phyloP scores from a whole-genome alignment of 257 asterid genomes.

The Nicotiana tomentosiformis region DNA sequence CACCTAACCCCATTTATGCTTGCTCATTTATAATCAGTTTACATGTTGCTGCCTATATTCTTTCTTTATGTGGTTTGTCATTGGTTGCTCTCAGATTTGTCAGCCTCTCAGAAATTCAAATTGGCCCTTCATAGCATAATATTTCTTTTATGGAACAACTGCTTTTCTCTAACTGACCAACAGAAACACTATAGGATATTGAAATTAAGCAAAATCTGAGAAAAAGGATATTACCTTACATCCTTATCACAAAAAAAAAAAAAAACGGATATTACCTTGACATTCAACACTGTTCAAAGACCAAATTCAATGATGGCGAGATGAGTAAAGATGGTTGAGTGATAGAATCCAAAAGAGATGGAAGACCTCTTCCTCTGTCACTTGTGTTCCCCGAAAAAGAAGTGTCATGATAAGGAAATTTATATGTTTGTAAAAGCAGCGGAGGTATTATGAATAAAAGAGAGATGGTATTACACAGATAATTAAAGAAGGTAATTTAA shows the following conservation, averaged over 20 bases:
- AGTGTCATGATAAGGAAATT: neutral
- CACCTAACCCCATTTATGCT: neutral
- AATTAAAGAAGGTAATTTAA: neutral
- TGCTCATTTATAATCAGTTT: neutral
- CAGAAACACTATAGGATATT: neutral
- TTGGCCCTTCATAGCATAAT: neutral
- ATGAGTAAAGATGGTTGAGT: neutral
- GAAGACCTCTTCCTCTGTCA: neutral
- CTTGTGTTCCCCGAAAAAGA: neutral
- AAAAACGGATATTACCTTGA: neutral
- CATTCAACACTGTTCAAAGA: neutral
- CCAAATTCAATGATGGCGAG: neutral
- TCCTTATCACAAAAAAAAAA: neutral
- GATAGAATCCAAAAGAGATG: neutral
- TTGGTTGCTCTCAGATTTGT: neutral
- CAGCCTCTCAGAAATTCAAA: neutral
- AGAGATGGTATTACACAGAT: neutral
- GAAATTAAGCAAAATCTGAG: neutral
- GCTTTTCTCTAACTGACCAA: neutral
- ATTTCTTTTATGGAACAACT: neutral
- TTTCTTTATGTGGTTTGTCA: neutral
- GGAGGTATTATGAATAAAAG: neutral
- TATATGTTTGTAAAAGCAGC: neutral
- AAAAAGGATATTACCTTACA: neutral
- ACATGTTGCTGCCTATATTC: neutral